Conservation (phyloP, 2,329 filamentous ascomycete genomes). For the Beauveria bassiana region DNA sequence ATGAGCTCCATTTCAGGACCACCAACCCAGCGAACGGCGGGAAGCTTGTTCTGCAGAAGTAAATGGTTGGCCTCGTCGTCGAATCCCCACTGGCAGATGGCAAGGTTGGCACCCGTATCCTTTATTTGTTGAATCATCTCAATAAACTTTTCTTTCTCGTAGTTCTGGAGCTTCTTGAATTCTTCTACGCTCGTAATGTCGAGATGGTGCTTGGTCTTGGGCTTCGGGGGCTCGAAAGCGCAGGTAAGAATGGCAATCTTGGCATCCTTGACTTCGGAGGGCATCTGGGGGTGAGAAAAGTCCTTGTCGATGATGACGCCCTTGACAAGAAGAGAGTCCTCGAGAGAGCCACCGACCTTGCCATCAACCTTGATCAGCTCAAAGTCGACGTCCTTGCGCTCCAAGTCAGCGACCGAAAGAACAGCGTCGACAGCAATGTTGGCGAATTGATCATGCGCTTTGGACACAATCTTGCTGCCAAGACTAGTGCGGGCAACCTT, state of each 20-base stretch:
- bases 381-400: constrained; percentile 96
- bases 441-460: constrained; percentile 96
- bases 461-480: constrained; percentile 98
- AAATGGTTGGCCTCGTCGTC: constrained; percentile 98
- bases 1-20: constrained; percentile 98
- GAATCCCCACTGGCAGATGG: constrained; percentile 99
- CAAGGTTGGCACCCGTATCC: constrained; percentile 90
- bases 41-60: constrained; percentile 89
- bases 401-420: constrained; percentile 88
- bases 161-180: constrained; percentile 94
- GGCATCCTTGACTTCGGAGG: constrained; percentile 85
- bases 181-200: constrained; percentile 96
- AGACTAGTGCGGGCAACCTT: constrained; percentile 94
- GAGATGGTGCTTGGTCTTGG: constrained; percentile 99
- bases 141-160: constrained; percentile 92
- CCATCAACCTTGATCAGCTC: constrained; percentile 99
- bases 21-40: constrained; percentile 95
- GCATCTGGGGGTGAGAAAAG: constrained; percentile 99
- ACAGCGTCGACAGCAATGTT: constrained; percentile 97
- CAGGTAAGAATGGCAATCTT: constrained; percentile 97
- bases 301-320: constrained; percentile 99
- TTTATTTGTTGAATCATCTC: constrained; percentile 99
- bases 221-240: constrained; percentile 97
- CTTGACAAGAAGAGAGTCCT: constrained; percentile 91
- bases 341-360: constrained; percentile 88